Evolutionary conservation across 2,329 filamentous ascomycete genomes (phyloP).

Genomic region (Trichoderma pleuroti): DNA sequence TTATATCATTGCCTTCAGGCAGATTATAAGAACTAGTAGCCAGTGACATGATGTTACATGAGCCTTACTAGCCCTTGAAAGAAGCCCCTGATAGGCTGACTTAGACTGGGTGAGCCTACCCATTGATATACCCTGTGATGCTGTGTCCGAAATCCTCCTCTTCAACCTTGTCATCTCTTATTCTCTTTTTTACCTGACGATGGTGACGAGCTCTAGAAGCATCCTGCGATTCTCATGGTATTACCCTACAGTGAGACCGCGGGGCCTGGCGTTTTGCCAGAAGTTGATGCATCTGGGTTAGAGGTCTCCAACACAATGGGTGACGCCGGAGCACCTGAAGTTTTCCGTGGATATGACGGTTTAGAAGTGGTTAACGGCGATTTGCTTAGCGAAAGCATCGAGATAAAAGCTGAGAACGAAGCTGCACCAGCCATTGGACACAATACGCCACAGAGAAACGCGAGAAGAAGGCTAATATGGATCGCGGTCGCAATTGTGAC

Average conservation of each 20-base stretch:
- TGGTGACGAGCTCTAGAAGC: not conserved
- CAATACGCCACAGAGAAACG: not conserved
- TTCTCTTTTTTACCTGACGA: not conserved
- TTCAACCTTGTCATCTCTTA: not conserved
- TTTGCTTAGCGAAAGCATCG: not conserved
- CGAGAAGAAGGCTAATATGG: not conserved
- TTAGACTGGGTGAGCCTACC: not conserved
- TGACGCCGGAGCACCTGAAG: not conserved
- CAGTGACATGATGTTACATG: not conserved
- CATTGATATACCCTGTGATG: not conserved
- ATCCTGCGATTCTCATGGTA: not conserved
- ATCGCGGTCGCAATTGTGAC: not conserved
- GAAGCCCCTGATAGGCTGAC: not conserved
- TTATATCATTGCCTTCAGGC: not conserved
- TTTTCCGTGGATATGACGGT: not conserved
- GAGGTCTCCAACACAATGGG: not conserved
- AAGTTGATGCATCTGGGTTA: not conserved
- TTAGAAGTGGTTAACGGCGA: not conserved
- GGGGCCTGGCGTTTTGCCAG: not conserved
- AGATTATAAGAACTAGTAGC: not conserved
- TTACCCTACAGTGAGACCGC: not conserved
- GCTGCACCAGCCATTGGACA: not conserved
- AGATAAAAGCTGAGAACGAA: not conserved
- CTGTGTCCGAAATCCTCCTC: not conserved
- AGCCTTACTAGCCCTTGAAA: not conserved